Percentiles rank a stretch among this genome's conserved stretches.
Conservation (phyloP, 352 stramenopile genomes). For the Stramenopiles sp. region DNA sequence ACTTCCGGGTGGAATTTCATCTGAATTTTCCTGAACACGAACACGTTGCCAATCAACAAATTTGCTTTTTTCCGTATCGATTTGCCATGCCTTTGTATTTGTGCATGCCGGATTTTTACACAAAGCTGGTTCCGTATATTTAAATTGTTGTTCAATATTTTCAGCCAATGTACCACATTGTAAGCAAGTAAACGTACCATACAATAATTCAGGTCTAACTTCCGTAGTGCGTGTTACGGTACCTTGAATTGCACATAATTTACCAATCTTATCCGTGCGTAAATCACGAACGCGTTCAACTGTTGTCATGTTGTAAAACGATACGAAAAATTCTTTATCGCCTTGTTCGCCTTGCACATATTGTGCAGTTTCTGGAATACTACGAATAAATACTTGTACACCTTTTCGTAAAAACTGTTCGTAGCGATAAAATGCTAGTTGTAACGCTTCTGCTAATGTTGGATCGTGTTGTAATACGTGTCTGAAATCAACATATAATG, state of each 20-base stretch:
- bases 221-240: conserved; percentile 93
- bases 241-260: conserved; percentile 70
- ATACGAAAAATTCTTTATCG: conserved; percentile 67
- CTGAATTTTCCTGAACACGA: conserved; percentile 93
- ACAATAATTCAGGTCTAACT: conserved; percentile 85
- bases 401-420: too few relatives aligned
- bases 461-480: too few relatives aligned
- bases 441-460: too few relatives aligned
- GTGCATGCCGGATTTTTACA: conserved; percentile 87
- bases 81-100: conserved; percentile 54
- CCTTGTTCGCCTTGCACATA: too few relatives aligned
- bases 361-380: too few relatives aligned
- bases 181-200: conserved; percentile 76
- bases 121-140: conserved; percentile 82
- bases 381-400: too few relatives aligned
- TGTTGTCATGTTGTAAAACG: conserved; percentile 54
- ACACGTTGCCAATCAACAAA: conserved; percentile 98
- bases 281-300: conserved; percentile 72
- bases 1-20: conserved; percentile 84
- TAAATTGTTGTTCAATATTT: conserved; percentile 88
- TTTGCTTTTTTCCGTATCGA: conserved; percentile 64
- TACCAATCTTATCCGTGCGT: conserved; percentile 69
- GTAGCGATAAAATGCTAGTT: too few relatives aligned
- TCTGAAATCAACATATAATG: too few relatives aligned
- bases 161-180: conserved; percentile 74